Conservation (phyloP, 108 stramenopile genomes). For the Aurantiochytrium sp. region DNA sequence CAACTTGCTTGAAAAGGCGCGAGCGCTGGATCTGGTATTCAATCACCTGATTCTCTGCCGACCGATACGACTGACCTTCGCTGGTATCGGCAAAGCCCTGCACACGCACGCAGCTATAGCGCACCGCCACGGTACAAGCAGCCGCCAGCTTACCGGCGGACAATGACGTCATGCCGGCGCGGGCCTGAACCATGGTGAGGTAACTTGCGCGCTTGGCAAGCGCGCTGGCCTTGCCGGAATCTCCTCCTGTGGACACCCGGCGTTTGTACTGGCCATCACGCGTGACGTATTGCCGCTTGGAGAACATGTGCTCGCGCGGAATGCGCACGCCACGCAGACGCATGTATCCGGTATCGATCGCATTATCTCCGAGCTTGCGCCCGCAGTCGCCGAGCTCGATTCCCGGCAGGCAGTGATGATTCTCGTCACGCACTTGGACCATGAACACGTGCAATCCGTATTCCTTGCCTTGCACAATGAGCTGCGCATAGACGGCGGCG, state of each 20-base stretch:
- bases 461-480: constrained; percentile 69
- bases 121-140: constrained; percentile 75
- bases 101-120: constrained; percentile 80
- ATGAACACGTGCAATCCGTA: constrained; percentile 88
- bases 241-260: constrained; percentile 65
- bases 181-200: constrained; percentile 95
- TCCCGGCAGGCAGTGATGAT: constrained; percentile 62
- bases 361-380: constrained; percentile 88
- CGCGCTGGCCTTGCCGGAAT: constrained; percentile 48
- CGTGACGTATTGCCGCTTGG: neutral
- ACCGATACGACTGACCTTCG: neutral
- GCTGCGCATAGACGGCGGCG: constrained; percentile 90
- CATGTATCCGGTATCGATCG: constrained; percentile 92
- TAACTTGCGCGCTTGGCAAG: constrained; percentile 69
- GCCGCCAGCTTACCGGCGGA: constrained; percentile 50
- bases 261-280: constrained; percentile 52
- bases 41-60: constrained; percentile 26
- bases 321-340: constrained; percentile 68
- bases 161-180: constrained; percentile 38
- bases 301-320: constrained; percentile 82
- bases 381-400: constrained; percentile 88
- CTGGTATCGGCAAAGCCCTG: constrained; percentile 62
- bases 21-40: constrained; percentile 47
- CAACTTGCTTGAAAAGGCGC: constrained; percentile 38
- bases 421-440: constrained; percentile 75